These are phyloP conservation scores for Platanthera guangdongensis DNA, from an alignment of 106 monocot genomes.

Conservation along the genomic window DNA sequence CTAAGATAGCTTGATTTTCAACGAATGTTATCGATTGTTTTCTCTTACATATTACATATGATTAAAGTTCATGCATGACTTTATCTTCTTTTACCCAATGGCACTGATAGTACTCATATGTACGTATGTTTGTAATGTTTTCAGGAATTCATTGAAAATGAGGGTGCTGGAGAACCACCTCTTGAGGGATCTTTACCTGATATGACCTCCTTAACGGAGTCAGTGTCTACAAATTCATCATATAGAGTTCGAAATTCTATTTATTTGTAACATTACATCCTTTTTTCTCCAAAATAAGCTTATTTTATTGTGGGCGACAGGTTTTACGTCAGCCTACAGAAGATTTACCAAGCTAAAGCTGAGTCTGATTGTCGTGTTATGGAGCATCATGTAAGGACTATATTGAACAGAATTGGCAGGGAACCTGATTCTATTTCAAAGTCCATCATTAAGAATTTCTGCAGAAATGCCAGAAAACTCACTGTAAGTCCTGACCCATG, in stretches of 20 bases:
- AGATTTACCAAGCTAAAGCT: conserved; percentile 90
- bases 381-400: conserved; percentile 51
- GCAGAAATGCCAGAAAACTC: conserved; percentile 91
- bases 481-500: conserved; percentile 35
- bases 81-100: background rate
- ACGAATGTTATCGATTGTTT: background rate
- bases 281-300: conserved; percentile 4
- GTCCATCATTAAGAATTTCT: conserved; percentile 68
- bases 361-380: conserved; percentile 77
- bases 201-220: conserved; percentile 99
- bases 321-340: conserved; percentile 79
- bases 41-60: background rate
- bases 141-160: conserved; percentile 88
- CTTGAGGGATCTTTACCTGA: conserved; percentile 99
- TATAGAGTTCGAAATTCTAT: background rate
- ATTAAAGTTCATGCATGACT: background rate
- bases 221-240: conserved; percentile 21
- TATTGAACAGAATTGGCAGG: conserved; percentile 77
- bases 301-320: conserved; percentile 23
- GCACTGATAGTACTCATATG: background rate
- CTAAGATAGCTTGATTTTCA: no score
- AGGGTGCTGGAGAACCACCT: conserved; percentile 88
- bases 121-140: conserved; percentile 7
- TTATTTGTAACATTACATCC: conserved; percentile 5
- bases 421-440: conserved; percentile 70